A percentile compares a stretch with the other conserved stretches of the same genome.
phyloP scores from a whole-genome alignment of 1,284 basidiomycete species.

The Puccinia hordei region DNA sequence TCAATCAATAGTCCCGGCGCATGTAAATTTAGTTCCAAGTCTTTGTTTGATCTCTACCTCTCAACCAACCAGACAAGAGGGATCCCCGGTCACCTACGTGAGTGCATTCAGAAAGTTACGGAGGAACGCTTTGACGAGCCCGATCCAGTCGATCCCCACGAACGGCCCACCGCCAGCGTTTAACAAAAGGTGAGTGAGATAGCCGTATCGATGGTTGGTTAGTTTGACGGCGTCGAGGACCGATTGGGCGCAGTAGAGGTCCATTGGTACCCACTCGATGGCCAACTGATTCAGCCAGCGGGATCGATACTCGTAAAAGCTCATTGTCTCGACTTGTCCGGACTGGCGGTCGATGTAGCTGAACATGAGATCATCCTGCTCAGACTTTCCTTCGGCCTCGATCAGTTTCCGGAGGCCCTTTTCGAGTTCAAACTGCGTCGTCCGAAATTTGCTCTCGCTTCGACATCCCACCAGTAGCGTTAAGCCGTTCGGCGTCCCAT shows the following conservation, averaged over 20 bases:
- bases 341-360: conserved; percentile 42
- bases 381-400: background rate
- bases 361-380: conserved; percentile 9
- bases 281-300: conserved; percentile 27
- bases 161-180: conserved; percentile 59
- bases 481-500: conserved; percentile 57
- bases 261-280: conserved; percentile 32
- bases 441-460: conserved; percentile 57
- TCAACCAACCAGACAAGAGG: background rate
- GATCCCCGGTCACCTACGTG: conserved; percentile 53
- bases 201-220: conserved; percentile 52
- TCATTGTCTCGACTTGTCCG: conserved; percentile 34
- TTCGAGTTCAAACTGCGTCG: conserved; percentile 55
- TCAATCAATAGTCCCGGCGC: background rate
- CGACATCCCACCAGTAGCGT: conserved; percentile 59
- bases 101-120: conserved; percentile 57
- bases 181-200: conserved; percentile 59
- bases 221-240: conserved; percentile 18
- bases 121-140: conserved; percentile 56
- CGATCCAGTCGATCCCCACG: conserved; percentile 58
- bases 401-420: conserved; percentile 49
- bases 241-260: conserved; percentile 27
- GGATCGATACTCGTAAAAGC: conserved; percentile 40
- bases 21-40: background rate
- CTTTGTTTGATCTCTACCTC: background rate